Evolutionary conservation across 139 green algal genomes (phyloP).

Genomic region (Tetraselmis chui): DNA sequence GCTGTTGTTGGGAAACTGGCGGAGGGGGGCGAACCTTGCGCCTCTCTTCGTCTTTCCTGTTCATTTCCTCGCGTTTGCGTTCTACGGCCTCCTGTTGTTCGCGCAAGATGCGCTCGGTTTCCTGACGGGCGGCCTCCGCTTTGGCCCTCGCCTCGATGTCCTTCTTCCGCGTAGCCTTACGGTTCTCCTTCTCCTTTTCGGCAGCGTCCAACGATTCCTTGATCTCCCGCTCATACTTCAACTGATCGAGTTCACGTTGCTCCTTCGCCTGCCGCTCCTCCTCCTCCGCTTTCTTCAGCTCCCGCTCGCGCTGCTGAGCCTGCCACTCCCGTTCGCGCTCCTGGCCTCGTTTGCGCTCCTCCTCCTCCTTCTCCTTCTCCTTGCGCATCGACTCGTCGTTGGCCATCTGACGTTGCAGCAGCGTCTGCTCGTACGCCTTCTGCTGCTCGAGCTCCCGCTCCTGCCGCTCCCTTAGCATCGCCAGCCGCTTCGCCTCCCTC

Average conservation of each 20-base stretch:
- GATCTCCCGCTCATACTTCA: not conserved
- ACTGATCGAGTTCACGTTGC: not conserved
- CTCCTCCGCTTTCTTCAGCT: not conserved
- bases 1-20: no score
- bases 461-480: not conserved
- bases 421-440: not conserved
- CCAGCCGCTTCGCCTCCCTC: not conserved
- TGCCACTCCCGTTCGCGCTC: not conserved
- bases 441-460: not conserved
- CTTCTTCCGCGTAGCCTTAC: not conserved
- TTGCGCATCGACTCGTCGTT: not conserved
- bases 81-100: not conserved
- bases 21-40: no score
- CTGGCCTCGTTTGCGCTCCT: not conserved
- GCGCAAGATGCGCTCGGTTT: not conserved
- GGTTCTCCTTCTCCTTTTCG: not conserved
- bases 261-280: not conserved
- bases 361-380: not conserved
- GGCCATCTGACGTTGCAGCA: not conserved
- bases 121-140: not conserved
- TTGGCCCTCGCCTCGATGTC: not conserved
- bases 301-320: not conserved
- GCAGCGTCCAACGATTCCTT: not conserved
- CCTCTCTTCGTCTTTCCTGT: not conserved
- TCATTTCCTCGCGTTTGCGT: not conserved